These are phyloP conservation scores for Rhizophagus prolifer DNA, from an alignment of 192 early-diverging fungal species.

Conservation along the genomic window DNA sequence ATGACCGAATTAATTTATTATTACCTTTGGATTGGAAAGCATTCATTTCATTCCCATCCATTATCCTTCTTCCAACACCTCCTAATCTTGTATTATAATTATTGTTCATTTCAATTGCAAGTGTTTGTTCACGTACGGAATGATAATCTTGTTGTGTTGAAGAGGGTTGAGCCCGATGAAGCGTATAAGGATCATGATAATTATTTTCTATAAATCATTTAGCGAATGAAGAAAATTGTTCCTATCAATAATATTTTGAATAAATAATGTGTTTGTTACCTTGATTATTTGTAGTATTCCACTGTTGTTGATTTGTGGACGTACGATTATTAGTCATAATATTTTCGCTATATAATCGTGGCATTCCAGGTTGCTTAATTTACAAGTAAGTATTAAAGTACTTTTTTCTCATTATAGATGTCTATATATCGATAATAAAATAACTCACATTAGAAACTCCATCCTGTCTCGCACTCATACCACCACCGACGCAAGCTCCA, in stretches of 20 bases:
- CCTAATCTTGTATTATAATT: background rate
- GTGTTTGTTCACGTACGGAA: background rate
- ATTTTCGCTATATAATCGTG: background rate
- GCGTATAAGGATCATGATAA: background rate
- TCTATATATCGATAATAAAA: too few species aligned
- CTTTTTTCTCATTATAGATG: too few species aligned
- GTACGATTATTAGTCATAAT: background rate
- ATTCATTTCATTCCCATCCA: background rate
- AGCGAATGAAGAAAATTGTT: background rate
- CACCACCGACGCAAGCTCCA: background rate
- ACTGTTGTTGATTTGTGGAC: too few species aligned
- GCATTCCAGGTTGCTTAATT: background rate
- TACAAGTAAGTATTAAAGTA: background rate
- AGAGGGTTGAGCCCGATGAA: background rate
- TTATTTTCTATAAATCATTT: background rate
- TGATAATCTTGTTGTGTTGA: background rate
- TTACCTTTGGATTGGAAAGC: background rate
- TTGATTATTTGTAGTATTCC: too few species aligned
- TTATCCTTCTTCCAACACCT: background rate
- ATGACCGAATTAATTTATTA: background rate
- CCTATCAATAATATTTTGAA: too few species aligned
- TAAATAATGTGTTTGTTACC: too few species aligned
- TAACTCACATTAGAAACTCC: background rate
- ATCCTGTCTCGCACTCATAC: background rate
- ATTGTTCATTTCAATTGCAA: too few species aligned